Evolutionary conservation across 1,139 yeast species (phyloP), one percentile per base, ranked within the genome.

Genomic region (Scheffersomyces illinoinensis): DNA sequence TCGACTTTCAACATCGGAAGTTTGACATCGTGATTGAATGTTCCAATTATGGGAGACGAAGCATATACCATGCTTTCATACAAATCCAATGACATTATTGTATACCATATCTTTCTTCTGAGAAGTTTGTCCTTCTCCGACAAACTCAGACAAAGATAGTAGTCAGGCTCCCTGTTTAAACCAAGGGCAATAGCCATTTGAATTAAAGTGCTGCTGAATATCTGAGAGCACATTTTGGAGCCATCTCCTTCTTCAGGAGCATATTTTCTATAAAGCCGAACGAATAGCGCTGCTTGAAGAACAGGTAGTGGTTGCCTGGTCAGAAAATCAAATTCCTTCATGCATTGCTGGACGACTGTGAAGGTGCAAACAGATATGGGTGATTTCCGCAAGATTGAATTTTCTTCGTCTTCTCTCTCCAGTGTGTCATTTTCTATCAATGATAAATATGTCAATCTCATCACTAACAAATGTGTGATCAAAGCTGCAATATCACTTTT

Each of bases 211-310:
- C 56, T 57, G 53, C 48, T 54, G 5, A 58, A 49, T 18, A 53
- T 24, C 23, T 53, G 53, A 50, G 53, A 55, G n/a, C 58, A 62
- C n/a, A 51, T 21, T 52, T 63, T 64, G n/a, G 51, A 19, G 5
- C 51, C 51, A 54, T 71, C 74, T 20, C 73, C 71, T 52, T 68
- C 72, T 56, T 76, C 78, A 10, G 74, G 76, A 1, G 73, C 68
- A 53, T 64, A 64, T 7, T 61, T 60, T 23, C 65, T 65, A 56
- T 72, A 73, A 1, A 71, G 56, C 33, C 75, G 66, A 33, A 62
- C 54, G 33, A 67, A 49, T 1, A 62, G 47, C 5, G 62, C 60
- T 17, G 64, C 60, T 50, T 66, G 68, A 21, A 63, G 61, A 8
- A 59, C 64, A 14, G 53, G 56, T 8, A 66, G 19, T 20, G 58